phyloP scores from a whole-genome alignment of 352 stramenopile genomes.

The Phytophthora ramorum region DNA sequence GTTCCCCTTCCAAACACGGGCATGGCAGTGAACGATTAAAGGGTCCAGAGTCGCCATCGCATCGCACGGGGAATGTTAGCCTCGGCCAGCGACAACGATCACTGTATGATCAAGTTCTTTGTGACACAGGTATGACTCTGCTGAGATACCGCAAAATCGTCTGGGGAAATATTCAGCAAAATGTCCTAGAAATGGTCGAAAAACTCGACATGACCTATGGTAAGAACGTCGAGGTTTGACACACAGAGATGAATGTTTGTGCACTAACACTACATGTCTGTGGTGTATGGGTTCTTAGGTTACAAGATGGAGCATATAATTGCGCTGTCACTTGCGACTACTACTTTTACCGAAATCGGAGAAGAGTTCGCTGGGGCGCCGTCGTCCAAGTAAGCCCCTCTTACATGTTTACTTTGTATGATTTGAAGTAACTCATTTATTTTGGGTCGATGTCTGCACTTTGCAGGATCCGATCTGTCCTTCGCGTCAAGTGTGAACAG shows the following conservation, averaged over 20 bases:
- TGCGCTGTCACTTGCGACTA: slow-evolving; percentile 74
- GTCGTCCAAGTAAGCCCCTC: slow-evolving; percentile 58
- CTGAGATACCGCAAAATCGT: slow-evolving; percentile 85
- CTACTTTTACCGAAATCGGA: slow-evolving; percentile 81
- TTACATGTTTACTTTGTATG: neutral
- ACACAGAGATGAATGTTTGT: neutral
- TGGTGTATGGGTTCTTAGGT: slow-evolving; percentile 36
- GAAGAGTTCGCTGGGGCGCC: slow-evolving; percentile 84
- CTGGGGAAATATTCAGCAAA: slow-evolving; percentile 90
- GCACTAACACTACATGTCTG: slow-evolving; percentile 18
- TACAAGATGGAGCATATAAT: slow-evolving; percentile 92
- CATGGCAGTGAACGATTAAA: slow-evolving; percentile 16
- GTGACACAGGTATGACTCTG: slow-evolving; percentile 81
- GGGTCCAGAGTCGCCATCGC: slow-evolving; percentile 32
- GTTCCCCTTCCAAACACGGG: slow-evolving; percentile 23
- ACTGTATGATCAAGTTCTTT: slow-evolving; percentile 72
- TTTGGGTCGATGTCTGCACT: neutral
- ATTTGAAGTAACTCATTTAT: slow-evolving; percentile 2
- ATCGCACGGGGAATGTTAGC: slow-evolving; percentile 45
- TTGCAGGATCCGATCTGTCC: slow-evolving; percentile 61
- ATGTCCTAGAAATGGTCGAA: slow-evolving; percentile 73
- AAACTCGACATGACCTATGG: slow-evolving; percentile 77
- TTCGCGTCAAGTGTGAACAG: slow-evolving; percentile 84
- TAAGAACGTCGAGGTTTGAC: slow-evolving; percentile 24
- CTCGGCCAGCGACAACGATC: slow-evolving; percentile 44